These are phyloP conservation scores for Colletotrichum sp. DNA, from an alignment of 2,329 filamentous ascomycete species.

Conservation along the genomic window DNA sequence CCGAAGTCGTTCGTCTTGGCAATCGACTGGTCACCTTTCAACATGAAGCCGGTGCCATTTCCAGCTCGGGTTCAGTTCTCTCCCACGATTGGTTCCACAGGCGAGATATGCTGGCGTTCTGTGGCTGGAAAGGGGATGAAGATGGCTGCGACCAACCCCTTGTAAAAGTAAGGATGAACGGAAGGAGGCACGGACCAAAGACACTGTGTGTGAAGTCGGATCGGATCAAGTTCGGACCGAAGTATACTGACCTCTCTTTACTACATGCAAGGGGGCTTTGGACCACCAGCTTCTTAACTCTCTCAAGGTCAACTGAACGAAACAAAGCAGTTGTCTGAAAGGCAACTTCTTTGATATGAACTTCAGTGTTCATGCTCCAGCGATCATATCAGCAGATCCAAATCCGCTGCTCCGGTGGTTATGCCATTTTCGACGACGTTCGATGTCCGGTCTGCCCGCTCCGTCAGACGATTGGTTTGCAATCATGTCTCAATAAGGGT, in stretches of 20 bases:
- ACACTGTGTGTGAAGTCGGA: neutral
- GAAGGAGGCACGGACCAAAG: neutral
- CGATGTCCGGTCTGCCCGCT: neutral
- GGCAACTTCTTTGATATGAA: neutral
- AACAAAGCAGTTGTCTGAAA: neutral
- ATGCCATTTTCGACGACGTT: neutral
- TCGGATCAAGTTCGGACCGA: neutral
- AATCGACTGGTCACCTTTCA: neutral
- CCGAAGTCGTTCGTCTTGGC: neutral
- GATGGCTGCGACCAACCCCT: neutral
- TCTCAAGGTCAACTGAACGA: neutral
- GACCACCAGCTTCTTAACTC: neutral
- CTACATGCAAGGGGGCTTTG: neutral
- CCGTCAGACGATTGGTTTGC: neutral
- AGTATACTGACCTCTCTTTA: neutral
- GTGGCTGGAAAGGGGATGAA: neutral
- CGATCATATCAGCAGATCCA: neutral
- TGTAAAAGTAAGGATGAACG: neutral
- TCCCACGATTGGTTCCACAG: neutral
- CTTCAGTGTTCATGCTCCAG: neutral
- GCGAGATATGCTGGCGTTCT: neutral
- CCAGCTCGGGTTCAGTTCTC: neutral
- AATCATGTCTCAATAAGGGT: constrained; percentile 1
- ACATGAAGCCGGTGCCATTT: neutral
- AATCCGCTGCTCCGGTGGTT: neutral